phyloP scores from a whole-genome alignment of 805 yeast species.

The Lachancea lanzarotensis region DNA sequence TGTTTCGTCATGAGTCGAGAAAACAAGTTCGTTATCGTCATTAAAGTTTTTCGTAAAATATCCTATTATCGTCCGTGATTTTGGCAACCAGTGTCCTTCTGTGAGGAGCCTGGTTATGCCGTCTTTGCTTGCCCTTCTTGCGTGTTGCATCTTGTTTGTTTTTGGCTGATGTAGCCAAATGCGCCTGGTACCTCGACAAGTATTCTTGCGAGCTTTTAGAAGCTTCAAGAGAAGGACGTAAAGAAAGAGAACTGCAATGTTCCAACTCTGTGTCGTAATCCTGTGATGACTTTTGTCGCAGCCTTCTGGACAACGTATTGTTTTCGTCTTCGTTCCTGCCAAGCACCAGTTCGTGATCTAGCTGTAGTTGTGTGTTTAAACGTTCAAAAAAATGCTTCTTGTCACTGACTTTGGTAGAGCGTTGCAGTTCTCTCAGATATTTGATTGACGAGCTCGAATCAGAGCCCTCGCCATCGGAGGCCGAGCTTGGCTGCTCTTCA shows the following conservation, averaged over 20 bases:
- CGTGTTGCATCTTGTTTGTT: slow-evolving; percentile 1
- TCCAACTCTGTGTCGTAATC: slow-evolving; percentile 18
- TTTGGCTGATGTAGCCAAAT: not conserved
- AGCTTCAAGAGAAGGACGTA: not conserved
- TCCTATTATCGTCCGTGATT: slow-evolving; percentile 21
- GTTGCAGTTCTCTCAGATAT: slow-evolving; percentile 23
- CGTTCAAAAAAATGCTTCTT: slow-evolving; percentile 30
- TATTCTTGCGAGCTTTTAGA: slow-evolving; percentile 1
- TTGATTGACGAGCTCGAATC: slow-evolving; percentile 18
- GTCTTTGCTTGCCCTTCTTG: slow-evolving; percentile 3
- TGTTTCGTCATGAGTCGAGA: not conserved
- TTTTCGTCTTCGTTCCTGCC: not conserved
- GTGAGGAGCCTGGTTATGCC: slow-evolving; percentile 10
- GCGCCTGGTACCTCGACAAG: slow-evolving; percentile 7
- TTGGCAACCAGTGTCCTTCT: slow-evolving; percentile 21
- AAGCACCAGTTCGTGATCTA: not conserved
- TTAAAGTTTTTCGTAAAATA: slow-evolving; percentile 23
- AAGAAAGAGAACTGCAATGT: slow-evolving; percentile 12
- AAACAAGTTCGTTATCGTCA: slow-evolving; percentile 1
- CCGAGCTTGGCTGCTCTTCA: slow-evolving; percentile 10
- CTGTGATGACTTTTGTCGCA: slow-evolving; percentile 16
- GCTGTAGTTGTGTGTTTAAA: slow-evolving; percentile 11
- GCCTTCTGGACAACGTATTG: not conserved
- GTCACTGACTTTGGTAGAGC: slow-evolving; percentile 29
- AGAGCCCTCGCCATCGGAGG: slow-evolving; percentile 5